Percentiles rank a stretch among this genome's conserved stretches.
Evolutionary conservation across 192 early-diverging fungal species (phyloP).

Genomic region (Backusella macrospora): DNA sequence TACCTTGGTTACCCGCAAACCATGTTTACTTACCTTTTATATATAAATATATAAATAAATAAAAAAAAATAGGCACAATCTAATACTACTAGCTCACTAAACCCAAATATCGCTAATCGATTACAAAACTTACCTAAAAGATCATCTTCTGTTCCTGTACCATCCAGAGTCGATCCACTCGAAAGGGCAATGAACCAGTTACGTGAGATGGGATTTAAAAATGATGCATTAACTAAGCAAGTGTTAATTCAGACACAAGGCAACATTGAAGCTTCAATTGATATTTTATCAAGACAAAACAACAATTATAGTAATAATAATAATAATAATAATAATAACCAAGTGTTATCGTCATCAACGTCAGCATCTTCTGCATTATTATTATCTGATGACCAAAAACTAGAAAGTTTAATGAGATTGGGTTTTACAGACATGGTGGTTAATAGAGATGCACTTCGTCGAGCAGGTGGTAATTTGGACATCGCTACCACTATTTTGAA

Average conservation of each 20-base stretch:
- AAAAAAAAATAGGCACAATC: not conserved
- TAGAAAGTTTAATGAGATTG: slow-evolving; percentile 65
- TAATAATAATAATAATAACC: not conserved
- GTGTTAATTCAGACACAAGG: slow-evolving; percentile 73
- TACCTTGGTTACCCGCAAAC: not conserved
- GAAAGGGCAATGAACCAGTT: slow-evolving; percentile 34
- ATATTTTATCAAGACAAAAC: slow-evolving; percentile 62
- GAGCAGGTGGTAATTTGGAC: slow-evolving; percentile 75
- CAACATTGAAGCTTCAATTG: slow-evolving; percentile 75
- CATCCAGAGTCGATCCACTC: not conserved
- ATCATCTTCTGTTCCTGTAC: slow-evolving; percentile 34
- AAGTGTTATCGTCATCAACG: not conserved
- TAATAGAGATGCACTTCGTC: slow-evolving; percentile 70
- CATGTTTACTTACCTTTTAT: slow-evolving; percentile 6
- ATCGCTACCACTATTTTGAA: slow-evolving; percentile 67
- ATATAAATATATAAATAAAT: not conserved
- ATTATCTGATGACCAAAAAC: slow-evolving; percentile 54
- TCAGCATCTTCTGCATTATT: slow-evolving; percentile 6
- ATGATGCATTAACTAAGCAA: slow-evolving; percentile 63
- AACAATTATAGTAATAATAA: not conserved
- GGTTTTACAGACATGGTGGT: slow-evolving; percentile 73
- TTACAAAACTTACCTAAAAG: slow-evolving; percentile 23
- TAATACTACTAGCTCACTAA: not conserved
- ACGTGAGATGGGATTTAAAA: slow-evolving; percentile 84
- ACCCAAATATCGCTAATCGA: slow-evolving; percentile 16